phyloP scores from a whole-genome alignment of 805 yeast species.

The Monosporozyma yasuniensis region DNA sequence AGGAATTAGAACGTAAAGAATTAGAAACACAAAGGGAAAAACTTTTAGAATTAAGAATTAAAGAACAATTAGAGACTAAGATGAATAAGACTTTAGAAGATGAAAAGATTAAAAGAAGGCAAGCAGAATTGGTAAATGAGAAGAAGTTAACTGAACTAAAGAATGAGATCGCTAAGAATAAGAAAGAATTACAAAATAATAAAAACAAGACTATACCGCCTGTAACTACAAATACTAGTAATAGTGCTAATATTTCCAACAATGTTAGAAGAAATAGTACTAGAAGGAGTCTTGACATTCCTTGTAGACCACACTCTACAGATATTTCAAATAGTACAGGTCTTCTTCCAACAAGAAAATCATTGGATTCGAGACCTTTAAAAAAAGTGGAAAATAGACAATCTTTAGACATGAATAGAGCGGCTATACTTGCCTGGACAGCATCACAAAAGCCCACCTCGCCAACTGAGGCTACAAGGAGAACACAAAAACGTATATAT shows the following conservation, averaged over 20 bases:
- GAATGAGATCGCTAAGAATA: constrained; percentile 3
- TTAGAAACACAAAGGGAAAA: constrained; percentile 16
- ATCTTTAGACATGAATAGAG: constrained; percentile 4
- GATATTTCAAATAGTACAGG: neutral
- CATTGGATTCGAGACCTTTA: constrained; percentile 1
- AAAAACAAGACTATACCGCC: neutral
- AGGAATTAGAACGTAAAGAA: constrained; percentile 11
- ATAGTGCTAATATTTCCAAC: neutral
- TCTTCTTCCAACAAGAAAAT: neutral
- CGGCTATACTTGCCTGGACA: constrained; percentile 9
- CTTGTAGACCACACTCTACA: neutral
- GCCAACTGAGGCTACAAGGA: neutral
- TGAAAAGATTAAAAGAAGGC: constrained; percentile 8
- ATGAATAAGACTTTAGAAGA: constrained; percentile 13
- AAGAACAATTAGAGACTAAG: constrained; percentile 21
- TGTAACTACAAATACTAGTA: neutral
- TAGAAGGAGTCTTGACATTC: constrained; percentile 8
- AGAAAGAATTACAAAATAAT: neutral
- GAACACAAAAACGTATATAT: neutral
- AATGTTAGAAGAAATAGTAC: neutral
- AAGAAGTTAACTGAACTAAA: constrained; percentile 4
- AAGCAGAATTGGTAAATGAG: constrained; percentile 4
- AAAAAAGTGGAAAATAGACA: neutral
- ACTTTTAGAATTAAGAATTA: constrained; percentile 17
- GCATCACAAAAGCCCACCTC: neutral